These are phyloP conservation scores for Cydonia oblonga DNA, from an alignment of 331 rosid genomes.

Conservation along the genomic window DNA sequence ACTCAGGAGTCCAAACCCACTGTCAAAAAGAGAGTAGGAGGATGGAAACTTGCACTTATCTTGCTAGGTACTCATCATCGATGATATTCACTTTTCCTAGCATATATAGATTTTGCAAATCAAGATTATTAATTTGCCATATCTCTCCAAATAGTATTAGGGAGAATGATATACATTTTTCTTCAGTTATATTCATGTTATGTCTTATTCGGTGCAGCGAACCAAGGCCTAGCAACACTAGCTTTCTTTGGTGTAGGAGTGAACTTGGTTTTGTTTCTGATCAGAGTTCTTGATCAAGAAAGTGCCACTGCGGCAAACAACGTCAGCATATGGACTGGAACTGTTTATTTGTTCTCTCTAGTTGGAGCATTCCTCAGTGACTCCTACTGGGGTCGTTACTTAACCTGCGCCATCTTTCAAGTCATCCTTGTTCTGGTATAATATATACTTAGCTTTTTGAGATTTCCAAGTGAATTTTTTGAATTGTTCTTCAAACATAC, in stretches of 20 bases:
- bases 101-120: background rate
- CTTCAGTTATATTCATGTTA: background rate
- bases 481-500: too few species aligned
- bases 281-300: background rate
- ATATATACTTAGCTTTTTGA: too few species aligned
- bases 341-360: background rate
- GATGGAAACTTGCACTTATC: constrained; percentile 37
- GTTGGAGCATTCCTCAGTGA: background rate
- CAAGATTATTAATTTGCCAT: background rate
- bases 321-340: background rate
- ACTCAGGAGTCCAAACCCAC: background rate
- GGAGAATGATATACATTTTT: background rate
- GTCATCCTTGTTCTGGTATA: background rate
- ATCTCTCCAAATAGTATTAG: too few species aligned
- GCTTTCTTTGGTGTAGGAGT: background rate
- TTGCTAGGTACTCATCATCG: constrained; percentile 35
- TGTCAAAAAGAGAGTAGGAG: constrained; percentile 35
- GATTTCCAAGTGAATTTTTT: too few species aligned
- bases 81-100: background rate
- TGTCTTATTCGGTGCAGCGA: too few species aligned
- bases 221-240: too few species aligned
- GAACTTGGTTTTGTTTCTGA: background rate
- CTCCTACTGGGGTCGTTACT: background rate
- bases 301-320: background rate
- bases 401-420: background rate